These are phyloP conservation scores for Acanthamoeba sp. DNA, from an alignment of 208 protist genomes.

Conservation along the genomic window DNA sequence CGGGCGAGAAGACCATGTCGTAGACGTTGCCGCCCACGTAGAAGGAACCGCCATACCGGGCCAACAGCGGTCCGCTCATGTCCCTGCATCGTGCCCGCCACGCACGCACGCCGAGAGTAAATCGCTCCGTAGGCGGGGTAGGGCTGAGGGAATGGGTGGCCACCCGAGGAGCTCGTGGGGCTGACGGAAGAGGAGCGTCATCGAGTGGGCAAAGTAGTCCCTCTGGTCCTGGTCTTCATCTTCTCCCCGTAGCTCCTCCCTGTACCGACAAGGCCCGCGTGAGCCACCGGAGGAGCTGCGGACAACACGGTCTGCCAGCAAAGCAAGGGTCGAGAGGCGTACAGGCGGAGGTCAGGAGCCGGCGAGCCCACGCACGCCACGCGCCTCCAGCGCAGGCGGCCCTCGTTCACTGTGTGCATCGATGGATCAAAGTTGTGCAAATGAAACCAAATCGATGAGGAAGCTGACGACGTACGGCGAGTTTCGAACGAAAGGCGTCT, in stretches of 20 bases:
- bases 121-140: too few species aligned
- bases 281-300: background rate
- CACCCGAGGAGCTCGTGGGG: background rate
- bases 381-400: background rate
- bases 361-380: constrained; percentile 1
- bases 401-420: background rate
- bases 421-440: too few species aligned
- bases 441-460: background rate
- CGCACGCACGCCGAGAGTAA: too few species aligned
- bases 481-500: background rate
- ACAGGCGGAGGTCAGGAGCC: background rate
- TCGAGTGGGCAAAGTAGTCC: constrained; percentile 22
- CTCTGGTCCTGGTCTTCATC: background rate
- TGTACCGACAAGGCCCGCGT: background rate
- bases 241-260: constrained; percentile 3
- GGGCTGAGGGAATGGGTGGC: background rate
- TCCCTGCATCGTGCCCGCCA: background rate
- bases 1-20: constrained; percentile 38
- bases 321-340: background rate
- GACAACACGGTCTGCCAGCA: background rate
- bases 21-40: constrained; percentile 10
- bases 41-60: background rate
- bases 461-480: background rate
- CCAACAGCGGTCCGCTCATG: background rate
- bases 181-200: background rate